Conservation (phyloP, 2,329 filamentous ascomycete genomes). For the Pseudophaeomoniella oleicola region DNA sequence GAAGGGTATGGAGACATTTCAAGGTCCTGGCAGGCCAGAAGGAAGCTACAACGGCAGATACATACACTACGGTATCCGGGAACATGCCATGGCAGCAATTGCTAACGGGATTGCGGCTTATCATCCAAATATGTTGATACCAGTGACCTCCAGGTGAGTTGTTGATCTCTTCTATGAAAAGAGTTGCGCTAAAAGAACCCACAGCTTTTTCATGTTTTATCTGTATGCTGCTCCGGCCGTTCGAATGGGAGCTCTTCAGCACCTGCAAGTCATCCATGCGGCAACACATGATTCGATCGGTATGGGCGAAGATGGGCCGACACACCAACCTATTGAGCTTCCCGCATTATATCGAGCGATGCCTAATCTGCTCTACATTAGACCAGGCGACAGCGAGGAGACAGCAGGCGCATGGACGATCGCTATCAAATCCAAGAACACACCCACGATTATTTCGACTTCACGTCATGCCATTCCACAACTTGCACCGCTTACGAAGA, state of each 20-base stretch:
- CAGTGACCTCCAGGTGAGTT: slow-evolving; percentile 40
- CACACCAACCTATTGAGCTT: slow-evolving; percentile 45
- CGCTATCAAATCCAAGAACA: slow-evolving; percentile 25
- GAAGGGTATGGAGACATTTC: slow-evolving; percentile 37
- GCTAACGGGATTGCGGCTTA: slow-evolving; percentile 56
- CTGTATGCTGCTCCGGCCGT: slow-evolving; percentile 38
- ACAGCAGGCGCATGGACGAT: slow-evolving; percentile 38
- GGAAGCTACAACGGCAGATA: slow-evolving; percentile 19
- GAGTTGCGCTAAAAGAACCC: background rate
- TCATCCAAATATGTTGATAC: slow-evolving; percentile 36
- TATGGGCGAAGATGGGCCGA: slow-evolving; percentile 45
- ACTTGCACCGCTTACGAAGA: slow-evolving; percentile 16
- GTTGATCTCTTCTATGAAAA: no score
- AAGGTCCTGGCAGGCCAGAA: slow-evolving; percentile 21
- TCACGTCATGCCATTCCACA: slow-evolving; percentile 28
- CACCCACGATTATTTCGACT: slow-evolving; percentile 22
- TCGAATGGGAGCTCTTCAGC: slow-evolving; percentile 42
- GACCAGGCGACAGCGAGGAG: slow-evolving; percentile 43
- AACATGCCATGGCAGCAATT: slow-evolving; percentile 82
- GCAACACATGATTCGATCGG: slow-evolving; percentile 47
- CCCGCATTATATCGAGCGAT: slow-evolving; percentile 40
- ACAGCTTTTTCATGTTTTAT: slow-evolving; percentile 49
- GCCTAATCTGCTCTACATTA: slow-evolving; percentile 45
- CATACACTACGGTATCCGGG: slow-evolving; percentile 78
- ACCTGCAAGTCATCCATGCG: slow-evolving; percentile 40